Evolutionary conservation across 1,139 yeast genomes (phyloP), one percentile per base, ranked within the genome.

Genomic region (Geotrichum phurueaensis): DNA sequence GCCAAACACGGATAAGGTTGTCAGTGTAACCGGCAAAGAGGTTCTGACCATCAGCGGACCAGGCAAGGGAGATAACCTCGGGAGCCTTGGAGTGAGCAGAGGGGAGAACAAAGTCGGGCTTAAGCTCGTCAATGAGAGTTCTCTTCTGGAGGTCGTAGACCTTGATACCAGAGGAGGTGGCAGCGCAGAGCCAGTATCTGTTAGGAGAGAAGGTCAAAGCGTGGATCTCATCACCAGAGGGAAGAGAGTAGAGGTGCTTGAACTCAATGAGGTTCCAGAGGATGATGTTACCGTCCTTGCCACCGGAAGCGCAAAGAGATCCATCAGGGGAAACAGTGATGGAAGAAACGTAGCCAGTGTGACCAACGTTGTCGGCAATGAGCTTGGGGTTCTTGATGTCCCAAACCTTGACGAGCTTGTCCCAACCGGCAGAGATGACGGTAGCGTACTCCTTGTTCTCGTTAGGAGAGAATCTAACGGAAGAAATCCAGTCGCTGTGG

Each of bases 151-250:
- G 87, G 87, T 92, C 91, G 90, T 86, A 94, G 85, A 95, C 88
- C 91, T 91, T 92, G 84, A 95, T 90, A 77, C 97, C 95, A 72
- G 97, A 82, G 71, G 97, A 84, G 75, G 99, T 94, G 77, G 99
- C 99, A 82, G 98, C 99, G 79, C 97, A 95, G 80, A 95, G 89
- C 99, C 99, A 94, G 95, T 90, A 95, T 88, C 99, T 92, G 96
- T 90, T 89, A 82, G 99, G 99, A 79, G 99, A 92, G 96, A 94
- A 95, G 75, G 97, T 96, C 78, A 94, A 87, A 78, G 97, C 95
- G 81, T 89, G 90, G 74, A 95, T 94, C 85, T 94, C 99, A 77
- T 94, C 95, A 79, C 95, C 90, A 73, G 97, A 95, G 75, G 84
- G 84, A 80, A 94, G 87, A 76, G 97, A 87, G 96, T 91, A 94